Base-by-base conservation (phyloP, 164 flowering plant species). In the Dillenia suffruticosa region DNA sequence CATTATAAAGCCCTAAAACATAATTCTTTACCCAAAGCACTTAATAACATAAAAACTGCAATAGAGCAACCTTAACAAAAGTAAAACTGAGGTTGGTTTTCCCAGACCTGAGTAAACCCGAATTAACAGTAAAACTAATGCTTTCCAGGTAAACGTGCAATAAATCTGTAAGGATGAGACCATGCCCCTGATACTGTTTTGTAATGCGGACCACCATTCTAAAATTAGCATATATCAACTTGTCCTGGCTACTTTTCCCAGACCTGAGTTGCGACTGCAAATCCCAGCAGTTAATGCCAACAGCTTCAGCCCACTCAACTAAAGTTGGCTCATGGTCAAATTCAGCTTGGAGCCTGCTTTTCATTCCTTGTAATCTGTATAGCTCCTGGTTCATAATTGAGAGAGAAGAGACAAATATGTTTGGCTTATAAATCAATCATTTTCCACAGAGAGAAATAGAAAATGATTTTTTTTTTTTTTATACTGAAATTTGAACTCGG, bases 171-270 rank as follows among this genome's bases (percentile, higher is more conserved):
- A 94, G 71, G 79, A 71, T 75, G 51, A 94, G 77, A 63, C 99
- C 97, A 64, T 77, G 83, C 46, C 88, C 86, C 60, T 71, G 85
- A 78, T 87, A 91, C 24, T 78, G 76, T 77, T 89, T 94, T 61
- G 97, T 96, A 64, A 94, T 79, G 65, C 89, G 90, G 65, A 89
- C 95, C 58, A 94, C 99, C 87, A 91, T 57, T 19, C 97, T 88
- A 43, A 85, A 76, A 68, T 91, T 94, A 51, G 95, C 81, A 74
- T 66, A 66, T 43, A 90, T 84, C 77, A 94, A 72, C 78, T 80
- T 89, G 46, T 89, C 87, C 43, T 89, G 75, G 66, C 96, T 82
- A 16, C 74, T 79, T 48, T 70, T 67, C 17, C 96, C 89, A 59
- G 67, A 69, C 60, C 64, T 73, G 59, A 91, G 57, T 63, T 79